Percentiles rank a stretch among this genome's conserved stretches.
These are phyloP conservation scores for Phoma sp. DNA, from an alignment of 2,329 filamentous ascomycete genomes.

Conservation along the genomic window DNA sequence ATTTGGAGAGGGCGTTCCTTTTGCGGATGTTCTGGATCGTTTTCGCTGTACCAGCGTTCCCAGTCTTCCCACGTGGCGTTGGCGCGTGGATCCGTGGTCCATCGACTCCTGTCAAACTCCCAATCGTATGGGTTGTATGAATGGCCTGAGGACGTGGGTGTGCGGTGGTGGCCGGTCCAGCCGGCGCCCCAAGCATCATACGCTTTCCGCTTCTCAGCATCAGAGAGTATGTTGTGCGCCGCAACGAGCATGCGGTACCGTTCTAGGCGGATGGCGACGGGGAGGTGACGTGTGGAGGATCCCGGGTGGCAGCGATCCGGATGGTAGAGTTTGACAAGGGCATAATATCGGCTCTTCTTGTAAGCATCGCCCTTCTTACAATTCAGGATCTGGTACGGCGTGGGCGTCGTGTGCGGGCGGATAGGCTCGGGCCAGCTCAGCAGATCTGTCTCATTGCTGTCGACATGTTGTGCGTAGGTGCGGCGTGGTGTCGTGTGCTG, in stretches of 20 bases:
- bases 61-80: constrained; percentile 99
- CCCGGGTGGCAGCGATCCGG: constrained; percentile 69
- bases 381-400: constrained; percentile 89
- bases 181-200: constrained; percentile 86
- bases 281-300: constrained; percentile 53
- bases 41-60: constrained; percentile 65
- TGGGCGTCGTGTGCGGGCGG: constrained; percentile 61
- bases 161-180: constrained; percentile 64
- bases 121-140: constrained; percentile 33
- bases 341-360: constrained; percentile 83
- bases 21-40: constrained; percentile 45
- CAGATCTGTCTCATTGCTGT: constrained; percentile 31
- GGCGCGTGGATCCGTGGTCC: constrained; percentile 57
- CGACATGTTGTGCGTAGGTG: constrained; percentile 40
- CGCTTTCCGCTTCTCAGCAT: constrained; percentile 76
- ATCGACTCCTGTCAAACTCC: constrained; percentile 36
- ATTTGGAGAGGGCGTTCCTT: constrained; percentile 66
- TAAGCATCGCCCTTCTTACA: constrained; percentile 71
- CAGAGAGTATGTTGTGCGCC: constrained; percentile 86
- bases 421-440: constrained; percentile 43
- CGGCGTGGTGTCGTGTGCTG: constrained; percentile 24
- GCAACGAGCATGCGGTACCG: constrained; percentile 88
- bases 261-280: constrained; percentile 74
- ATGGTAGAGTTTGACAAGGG: constrained; percentile 95
- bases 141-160: constrained; percentile 17